Percentiles rank a stretch among this genome's conserved stretches.
phyloP scores from a whole-genome alignment of 179 eudicot genomes.

The Corrigiola litoralis region DNA sequence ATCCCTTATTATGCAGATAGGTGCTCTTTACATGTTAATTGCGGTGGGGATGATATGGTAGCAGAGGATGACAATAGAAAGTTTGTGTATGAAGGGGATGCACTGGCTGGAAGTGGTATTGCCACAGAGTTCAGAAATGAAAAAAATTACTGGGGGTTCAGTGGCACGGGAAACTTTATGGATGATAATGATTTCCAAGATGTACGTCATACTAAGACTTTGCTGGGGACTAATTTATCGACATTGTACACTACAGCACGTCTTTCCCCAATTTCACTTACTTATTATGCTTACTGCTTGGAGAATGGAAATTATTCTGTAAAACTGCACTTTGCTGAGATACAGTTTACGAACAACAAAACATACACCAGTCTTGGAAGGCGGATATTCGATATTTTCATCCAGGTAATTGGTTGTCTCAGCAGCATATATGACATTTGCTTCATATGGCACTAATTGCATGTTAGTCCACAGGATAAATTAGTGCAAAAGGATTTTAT shows the following conservation, averaged over 20 bases:
- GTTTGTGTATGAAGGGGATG: conserved; percentile 61
- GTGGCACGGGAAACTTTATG: conserved; percentile 75
- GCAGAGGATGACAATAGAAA: conserved; percentile 31
- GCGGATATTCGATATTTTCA: conserved; percentile 37
- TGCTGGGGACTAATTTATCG: conserved; percentile 29
- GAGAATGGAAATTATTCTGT: conserved; percentile 33
- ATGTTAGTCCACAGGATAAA: conserved; percentile 27
- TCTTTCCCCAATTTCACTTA: conserved; percentile 50
- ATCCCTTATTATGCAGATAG: conserved; percentile 33
- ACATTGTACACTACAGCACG: conserved; percentile 46
- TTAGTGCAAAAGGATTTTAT: conserved; percentile 37
- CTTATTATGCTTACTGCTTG: conserved; percentile 41
- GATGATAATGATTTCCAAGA: conserved; percentile 49
- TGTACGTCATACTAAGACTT: conserved; percentile 31
- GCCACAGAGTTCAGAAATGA: conserved; percentile 39
- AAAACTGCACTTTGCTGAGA: conserved; percentile 41
- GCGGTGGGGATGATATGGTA: conserved; percentile 52
- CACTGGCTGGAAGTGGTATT: conserved; percentile 42
- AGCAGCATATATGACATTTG: neutral
- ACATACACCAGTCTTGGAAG: conserved; percentile 37
- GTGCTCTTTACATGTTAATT: conserved; percentile 60
- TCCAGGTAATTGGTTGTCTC: conserved; percentile 40
- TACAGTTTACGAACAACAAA: conserved; percentile 26
- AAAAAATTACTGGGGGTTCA: conserved; percentile 54
- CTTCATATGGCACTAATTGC: conserved; percentile 2